Conservation (phyloP, 2,329 filamentous ascomycete genomes). For the Colletotrichum agaves region DNA sequence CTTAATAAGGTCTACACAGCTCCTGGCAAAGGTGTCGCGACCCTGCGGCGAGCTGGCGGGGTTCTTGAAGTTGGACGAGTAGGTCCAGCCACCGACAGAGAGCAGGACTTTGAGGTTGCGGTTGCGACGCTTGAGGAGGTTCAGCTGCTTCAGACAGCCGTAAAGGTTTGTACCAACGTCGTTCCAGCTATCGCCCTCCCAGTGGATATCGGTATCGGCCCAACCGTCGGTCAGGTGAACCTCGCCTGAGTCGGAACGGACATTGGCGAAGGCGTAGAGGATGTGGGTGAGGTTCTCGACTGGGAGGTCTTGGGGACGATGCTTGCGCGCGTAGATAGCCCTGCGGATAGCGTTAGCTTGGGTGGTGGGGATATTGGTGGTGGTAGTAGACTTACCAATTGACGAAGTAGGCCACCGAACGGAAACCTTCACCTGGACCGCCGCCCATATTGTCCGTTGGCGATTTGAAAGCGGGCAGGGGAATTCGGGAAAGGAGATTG, state of each 20-base stretch:
- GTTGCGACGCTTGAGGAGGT: slow-evolving; percentile 82
- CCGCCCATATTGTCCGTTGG: slow-evolving; percentile 53
- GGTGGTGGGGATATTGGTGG: neutral
- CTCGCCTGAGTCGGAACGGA: slow-evolving; percentile 81
- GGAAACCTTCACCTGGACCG: slow-evolving; percentile 62
- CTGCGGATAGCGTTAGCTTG: slow-evolving; percentile 42
- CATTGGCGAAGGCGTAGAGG: slow-evolving; percentile 91
- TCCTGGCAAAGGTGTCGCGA: slow-evolving; percentile 76
- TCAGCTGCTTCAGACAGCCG: slow-evolving; percentile 89
- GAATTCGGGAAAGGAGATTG: slow-evolving; percentile 26
- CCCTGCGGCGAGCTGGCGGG: slow-evolving; percentile 78
- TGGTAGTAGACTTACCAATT: slow-evolving; percentile 64
- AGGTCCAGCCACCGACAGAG: slow-evolving; percentile 93
- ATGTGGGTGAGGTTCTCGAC: slow-evolving; percentile 86
- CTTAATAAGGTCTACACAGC: slow-evolving; percentile 79
- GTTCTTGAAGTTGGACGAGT: slow-evolving; percentile 82
- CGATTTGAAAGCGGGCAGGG: slow-evolving; percentile 17
- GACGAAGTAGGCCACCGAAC: slow-evolving; percentile 78
- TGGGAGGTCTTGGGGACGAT: slow-evolving; percentile 86
- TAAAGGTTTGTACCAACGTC: slow-evolving; percentile 84
- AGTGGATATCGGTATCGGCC: slow-evolving; percentile 79
- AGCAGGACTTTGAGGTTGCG: slow-evolving; percentile 87
- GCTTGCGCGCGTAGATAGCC: slow-evolving; percentile 89
- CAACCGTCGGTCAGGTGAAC: slow-evolving; percentile 73
- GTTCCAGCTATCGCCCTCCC: slow-evolving; percentile 75